These are phyloP conservation scores for Helminthosporium solani DNA, from an alignment of 2,329 filamentous ascomycete species.

Conservation along the genomic window DNA sequence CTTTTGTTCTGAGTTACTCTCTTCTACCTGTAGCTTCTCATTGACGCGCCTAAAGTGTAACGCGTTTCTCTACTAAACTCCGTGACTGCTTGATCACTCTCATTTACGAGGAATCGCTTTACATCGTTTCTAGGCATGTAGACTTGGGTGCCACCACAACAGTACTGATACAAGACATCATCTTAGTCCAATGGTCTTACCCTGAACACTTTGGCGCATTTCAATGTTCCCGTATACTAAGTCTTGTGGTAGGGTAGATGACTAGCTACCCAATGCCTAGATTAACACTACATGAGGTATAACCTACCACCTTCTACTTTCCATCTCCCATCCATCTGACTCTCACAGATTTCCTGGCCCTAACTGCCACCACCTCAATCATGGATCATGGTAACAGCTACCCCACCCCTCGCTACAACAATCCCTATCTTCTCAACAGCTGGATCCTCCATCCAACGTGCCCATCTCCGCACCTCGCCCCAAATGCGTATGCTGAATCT, in stretches of 20 bases:
- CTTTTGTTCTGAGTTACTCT: constrained; percentile 25
- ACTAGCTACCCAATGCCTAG: neutral
- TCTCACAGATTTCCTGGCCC: neutral
- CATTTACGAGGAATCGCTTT: constrained; percentile 26
- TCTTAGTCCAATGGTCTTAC: too few species aligned
- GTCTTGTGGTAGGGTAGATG: neutral
- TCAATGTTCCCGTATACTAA: neutral
- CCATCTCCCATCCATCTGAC: neutral
- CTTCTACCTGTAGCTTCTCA: constrained; percentile 21
- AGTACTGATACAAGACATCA: constrained; percentile 26
- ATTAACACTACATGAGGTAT: neutral
- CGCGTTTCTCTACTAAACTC: constrained; percentile 24
- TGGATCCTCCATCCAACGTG: constrained; percentile 49
- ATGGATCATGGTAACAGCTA: constrained; percentile 34
- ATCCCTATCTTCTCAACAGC: constrained; percentile 44
- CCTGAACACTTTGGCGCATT: neutral
- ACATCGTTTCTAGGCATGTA: constrained; percentile 16
- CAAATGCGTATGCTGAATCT: constrained; percentile 53
- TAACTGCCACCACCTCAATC: constrained; percentile 17
- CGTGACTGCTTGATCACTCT: constrained; percentile 24
- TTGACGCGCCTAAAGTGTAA: constrained; percentile 25
- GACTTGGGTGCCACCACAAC: constrained; percentile 22
- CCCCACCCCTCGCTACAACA: constrained; percentile 11
- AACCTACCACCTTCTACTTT: neutral
- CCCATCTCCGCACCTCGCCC: constrained; percentile 48